Conservation (phyloP, 2,329 filamentous ascomycete species). For the Scytalidium lignicola region DNA sequence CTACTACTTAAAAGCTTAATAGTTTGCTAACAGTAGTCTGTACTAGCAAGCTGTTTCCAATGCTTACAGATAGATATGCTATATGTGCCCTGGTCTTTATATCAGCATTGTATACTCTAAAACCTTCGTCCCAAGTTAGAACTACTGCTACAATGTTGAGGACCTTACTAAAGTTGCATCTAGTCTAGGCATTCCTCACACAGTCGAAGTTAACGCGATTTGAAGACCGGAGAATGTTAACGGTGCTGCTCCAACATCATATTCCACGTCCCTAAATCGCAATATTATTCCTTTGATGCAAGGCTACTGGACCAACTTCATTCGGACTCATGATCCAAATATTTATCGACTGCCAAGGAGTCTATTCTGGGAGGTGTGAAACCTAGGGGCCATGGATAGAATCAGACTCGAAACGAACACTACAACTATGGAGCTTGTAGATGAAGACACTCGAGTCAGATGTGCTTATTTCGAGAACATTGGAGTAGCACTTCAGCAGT, state of each 20-base stretch:
- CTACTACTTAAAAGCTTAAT: constrained; percentile 43
- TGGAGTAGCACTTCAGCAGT: constrained; percentile 43
- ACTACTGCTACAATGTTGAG: constrained; percentile 58
- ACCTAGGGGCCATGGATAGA: constrained; percentile 17
- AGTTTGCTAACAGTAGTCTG: constrained; percentile 42
- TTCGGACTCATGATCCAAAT: constrained; percentile 63
- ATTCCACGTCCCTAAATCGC: constrained; percentile 51
- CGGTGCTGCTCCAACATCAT: constrained; percentile 25
- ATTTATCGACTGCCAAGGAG: constrained; percentile 37
- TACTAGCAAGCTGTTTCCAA: constrained; percentile 55
- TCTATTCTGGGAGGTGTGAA: constrained; percentile 47
- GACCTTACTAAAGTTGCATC: constrained; percentile 46
- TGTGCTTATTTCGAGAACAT: constrained; percentile 47
- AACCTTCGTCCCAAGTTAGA: constrained; percentile 44
- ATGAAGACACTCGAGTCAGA: constrained; percentile 32
- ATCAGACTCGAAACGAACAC: constrained; percentile 36
- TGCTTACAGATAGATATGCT: constrained; percentile 60
- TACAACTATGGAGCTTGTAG: constrained; percentile 39
- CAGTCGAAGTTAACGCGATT: constrained; percentile 60
- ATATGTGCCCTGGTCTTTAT: constrained; percentile 58
- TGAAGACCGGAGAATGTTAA: constrained; percentile 48
- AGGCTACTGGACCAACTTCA: constrained; percentile 71
- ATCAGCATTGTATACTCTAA: constrained; percentile 29
- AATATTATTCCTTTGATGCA: constrained; percentile 57
- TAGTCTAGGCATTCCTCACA: constrained; percentile 63